Base-by-base conservation (phyloP, 495 filamentous ascomycete genomes). In the Xylaria acuta region DNA sequence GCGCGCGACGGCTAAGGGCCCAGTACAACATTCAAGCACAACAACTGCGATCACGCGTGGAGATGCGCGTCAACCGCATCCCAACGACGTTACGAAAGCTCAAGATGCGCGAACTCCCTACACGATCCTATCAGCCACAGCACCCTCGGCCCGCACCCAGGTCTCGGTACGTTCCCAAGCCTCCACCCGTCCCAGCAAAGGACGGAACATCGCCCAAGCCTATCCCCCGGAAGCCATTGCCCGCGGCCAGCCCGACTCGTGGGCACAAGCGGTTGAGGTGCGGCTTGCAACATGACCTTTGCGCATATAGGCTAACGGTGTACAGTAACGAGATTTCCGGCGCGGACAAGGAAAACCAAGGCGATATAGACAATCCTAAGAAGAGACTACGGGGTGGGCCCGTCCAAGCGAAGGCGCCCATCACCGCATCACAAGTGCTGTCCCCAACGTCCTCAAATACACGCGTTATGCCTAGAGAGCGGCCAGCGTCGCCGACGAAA, bases 11-110 rank as follows among this genome's bases (percentile, higher is more conserved):
- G 81, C 89, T 98, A 34, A 92, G 95, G 73, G 91, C 95, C 5
- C 94, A 97, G 81, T 97, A 97, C 84, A 91, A 91, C 41, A 85
- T 97, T 43, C 94, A 97, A 80, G 91, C 93, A 16, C 91, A 93
- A 78, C 92, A 92, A 72, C 87, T 98, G 16, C 88, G 91, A 53
- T 90, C 94, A 59, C 92, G 96, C 51, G 91, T 99, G 38, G 95
- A 98, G 83, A 92, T 97, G 81, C 93, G 96, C 79, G 87, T 99
- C 81, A 97, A 98, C 78, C 92, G 96, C 58, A 94, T 99, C 58
- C 96, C 96, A 9, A 85, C 88, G 49, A 88, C 90, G 18, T 82
- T 97, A 70, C 91, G 96, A 67, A 92, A 91, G 75, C 88, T 87
- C 40, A 97, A 88, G 56, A 95, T 99, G 89, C 91, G 90, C 66